Evolutionary conservation across 768 basidiomycete genomes (phyloP).

Genomic region (Austroboletus eburneus): DNA sequence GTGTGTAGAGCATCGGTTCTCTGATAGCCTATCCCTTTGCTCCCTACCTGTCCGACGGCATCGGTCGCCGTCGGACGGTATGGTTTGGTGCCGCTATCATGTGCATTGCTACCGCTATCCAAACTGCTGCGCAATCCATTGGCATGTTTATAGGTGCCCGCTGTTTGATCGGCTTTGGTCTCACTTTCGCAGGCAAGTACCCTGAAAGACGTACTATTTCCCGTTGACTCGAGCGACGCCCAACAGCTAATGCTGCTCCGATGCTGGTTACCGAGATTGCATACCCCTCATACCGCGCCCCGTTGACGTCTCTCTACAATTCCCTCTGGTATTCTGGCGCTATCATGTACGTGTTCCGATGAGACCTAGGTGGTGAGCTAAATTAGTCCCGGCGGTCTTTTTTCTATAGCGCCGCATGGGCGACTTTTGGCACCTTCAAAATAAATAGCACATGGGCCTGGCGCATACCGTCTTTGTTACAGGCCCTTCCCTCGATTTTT

Average conservation of each 20-base stretch:
- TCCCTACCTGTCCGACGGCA: constrained; percentile 65
- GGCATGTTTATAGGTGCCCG: constrained; percentile 82
- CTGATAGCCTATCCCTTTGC: constrained; percentile 67
- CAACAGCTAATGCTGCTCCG: constrained; percentile 65
- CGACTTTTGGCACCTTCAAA: constrained; percentile 76
- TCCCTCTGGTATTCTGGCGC: constrained; percentile 85
- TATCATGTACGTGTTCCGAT: constrained; percentile 50
- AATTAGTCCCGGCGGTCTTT: neutral
- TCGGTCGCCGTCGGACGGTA: constrained; percentile 64
- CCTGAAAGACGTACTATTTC: neutral
- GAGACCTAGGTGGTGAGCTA: neutral
- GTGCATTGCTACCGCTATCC: constrained; percentile 62
- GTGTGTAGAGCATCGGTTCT: constrained; percentile 58
- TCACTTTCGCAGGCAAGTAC: constrained; percentile 58
- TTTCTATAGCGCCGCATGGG: constrained; percentile 65
- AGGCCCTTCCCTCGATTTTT: constrained; percentile 63
- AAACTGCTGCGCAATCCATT: constrained; percentile 66
- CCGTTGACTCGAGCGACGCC: neutral
- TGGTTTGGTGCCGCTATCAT: constrained; percentile 70
- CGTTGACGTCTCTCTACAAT: constrained; percentile 75
- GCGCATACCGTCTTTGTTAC: constrained; percentile 75
- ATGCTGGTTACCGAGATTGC: constrained; percentile 84
- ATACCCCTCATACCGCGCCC: constrained; percentile 78
- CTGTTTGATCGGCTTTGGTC: constrained; percentile 73
- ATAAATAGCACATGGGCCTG: constrained; percentile 69